Conservation (phyloP, 768 basidiomycete species). For the Lactarius tabidus region DNA sequence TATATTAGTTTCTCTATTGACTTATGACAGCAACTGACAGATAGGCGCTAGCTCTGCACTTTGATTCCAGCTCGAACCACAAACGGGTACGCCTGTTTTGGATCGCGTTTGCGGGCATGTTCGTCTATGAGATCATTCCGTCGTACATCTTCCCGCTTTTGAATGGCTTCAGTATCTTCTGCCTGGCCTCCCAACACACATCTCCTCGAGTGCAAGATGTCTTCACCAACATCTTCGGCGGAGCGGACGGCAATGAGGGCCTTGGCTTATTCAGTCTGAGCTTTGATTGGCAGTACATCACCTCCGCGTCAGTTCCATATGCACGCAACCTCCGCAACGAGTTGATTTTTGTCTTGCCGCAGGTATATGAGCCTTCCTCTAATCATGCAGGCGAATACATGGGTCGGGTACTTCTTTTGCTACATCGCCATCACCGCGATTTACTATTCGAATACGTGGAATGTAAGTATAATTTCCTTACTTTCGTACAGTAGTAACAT, state of each 20-base stretch:
- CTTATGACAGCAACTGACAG: conserved; percentile 23
- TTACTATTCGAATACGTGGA: conserved; percentile 63
- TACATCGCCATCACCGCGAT: conserved; percentile 52
- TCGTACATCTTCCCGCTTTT: conserved; percentile 61
- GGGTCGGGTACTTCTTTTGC: conserved; percentile 51
- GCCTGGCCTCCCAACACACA: conserved; percentile 51
- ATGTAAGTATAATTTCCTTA: conserved; percentile 36
- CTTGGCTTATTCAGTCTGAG: conserved; percentile 56
- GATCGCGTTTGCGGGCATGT: conserved; percentile 48
- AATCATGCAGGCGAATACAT: conserved; percentile 56
- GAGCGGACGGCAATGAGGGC: conserved; percentile 62
- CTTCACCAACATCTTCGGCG: conserved; percentile 65
- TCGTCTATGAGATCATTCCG: conserved; percentile 50
- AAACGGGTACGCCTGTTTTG: conserved; percentile 54
- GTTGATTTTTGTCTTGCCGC: neutral
- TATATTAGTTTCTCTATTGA: conserved; percentile 23
- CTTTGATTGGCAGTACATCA: conserved; percentile 69
- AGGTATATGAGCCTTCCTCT: conserved; percentile 50
- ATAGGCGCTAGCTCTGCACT: conserved; percentile 46
- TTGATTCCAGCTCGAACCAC: conserved; percentile 39
- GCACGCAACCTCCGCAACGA: neutral
- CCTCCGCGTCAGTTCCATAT: conserved; percentile 34
- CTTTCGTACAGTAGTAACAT: conserved; percentile 3
- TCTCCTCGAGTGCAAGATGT: conserved; percentile 42
- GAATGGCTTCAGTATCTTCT: conserved; percentile 57